Evolutionary conservation across 78 protist genomes (phyloP), one percentile per base, ranked within the genome.

Genomic region (Tieghemostelium lacteum): DNA sequence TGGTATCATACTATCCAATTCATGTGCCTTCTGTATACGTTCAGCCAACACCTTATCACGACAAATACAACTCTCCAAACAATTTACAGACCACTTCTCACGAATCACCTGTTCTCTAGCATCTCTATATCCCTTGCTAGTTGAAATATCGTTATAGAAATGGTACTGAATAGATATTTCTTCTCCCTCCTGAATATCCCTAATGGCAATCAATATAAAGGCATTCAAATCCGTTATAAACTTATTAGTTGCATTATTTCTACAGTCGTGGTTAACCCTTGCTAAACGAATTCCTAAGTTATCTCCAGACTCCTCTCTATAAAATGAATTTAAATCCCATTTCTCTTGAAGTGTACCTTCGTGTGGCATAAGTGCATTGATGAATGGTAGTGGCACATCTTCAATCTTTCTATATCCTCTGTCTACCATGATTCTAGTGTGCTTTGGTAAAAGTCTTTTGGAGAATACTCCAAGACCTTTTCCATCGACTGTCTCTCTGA

Each of bases 81-180:
- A 73, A 16, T 24, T 37, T 3, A 73, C 63, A 20, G 36, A 50
- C 83, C 83, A 73, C 37, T 73, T 73, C 36, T 29, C 49, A 37
- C 39, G 52, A 50, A 73, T 73, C 0, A 73, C 37, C 1, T 57
- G n/a, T 24, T 52, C 70, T 57, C 83, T 57, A 24, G 39, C 67
- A 12, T 73, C 83, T 37, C 83, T 52, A 34, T 57, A 19, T 28
- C 57, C 70, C 37, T 57, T 73, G 42, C 24, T 24, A 12, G 69
- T 33, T 34, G 83, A 73, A 37, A 73, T 57, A 73, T 73, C 83
- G 31, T 73, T 73, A n/a, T 73, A 73, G n/a, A 37, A 73, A n/a
- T 73, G 57, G 63, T 73, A 73, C 49, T 73, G 83, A 37, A 73
- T 73, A 6, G 65, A 29, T 14, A 73, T 73, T 24, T 73, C 83